These are phyloP conservation scores for Rhodotorula graminis DNA, from an alignment of 768 basidiomycete genomes.

Conservation along the genomic window DNA sequence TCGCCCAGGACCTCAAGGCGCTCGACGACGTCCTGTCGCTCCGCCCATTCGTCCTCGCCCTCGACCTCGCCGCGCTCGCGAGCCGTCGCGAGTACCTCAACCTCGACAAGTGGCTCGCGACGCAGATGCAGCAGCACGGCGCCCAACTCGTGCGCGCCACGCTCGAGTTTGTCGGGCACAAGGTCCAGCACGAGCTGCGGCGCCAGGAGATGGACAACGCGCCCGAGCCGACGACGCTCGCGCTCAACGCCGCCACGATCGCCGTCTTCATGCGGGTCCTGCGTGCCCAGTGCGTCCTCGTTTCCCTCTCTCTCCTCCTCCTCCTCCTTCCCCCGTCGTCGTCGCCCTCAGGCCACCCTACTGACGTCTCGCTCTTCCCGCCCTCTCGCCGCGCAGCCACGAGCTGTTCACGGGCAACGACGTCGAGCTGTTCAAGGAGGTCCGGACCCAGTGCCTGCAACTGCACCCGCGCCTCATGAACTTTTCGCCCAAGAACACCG, in stretches of 20 bases:
- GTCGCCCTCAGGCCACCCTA: background rate
- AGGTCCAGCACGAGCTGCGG: slow-evolving; percentile 81
- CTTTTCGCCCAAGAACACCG: slow-evolving; percentile 65
- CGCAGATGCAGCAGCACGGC: slow-evolving; percentile 75
- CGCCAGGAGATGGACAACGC: slow-evolving; percentile 61
- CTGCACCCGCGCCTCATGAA: slow-evolving; percentile 95
- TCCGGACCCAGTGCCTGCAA: slow-evolving; percentile 86
- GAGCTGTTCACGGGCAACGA: slow-evolving; percentile 70
- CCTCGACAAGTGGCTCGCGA: slow-evolving; percentile 91
- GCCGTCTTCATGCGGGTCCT: slow-evolving; percentile 87
- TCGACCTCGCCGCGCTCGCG: slow-evolving; percentile 90
- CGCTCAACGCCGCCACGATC: slow-evolving; percentile 78
- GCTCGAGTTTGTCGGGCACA: slow-evolving; percentile 82
- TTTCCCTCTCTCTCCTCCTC: no score
- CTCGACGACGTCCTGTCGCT: slow-evolving; percentile 83
- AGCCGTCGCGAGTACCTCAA: slow-evolving; percentile 90
- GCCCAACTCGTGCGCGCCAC: slow-evolving; percentile 80
- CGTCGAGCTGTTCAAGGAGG: slow-evolving; percentile 78
- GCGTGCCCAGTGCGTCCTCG: slow-evolving; percentile 64
- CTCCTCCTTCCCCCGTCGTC: no score
- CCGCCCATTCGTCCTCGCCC: slow-evolving; percentile 61
- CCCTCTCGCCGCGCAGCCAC: slow-evolving; percentile 52
- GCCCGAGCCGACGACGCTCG: slow-evolving; percentile 74
- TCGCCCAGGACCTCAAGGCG: slow-evolving; percentile 93
- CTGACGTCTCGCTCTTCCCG: slow-evolving; percentile 12